Percentiles rank a stretch among this genome's conserved stretches.
Evolutionary conservation across 164 flowering plant genomes (phyloP).

Genomic region (Protea cynaroides): DNA sequence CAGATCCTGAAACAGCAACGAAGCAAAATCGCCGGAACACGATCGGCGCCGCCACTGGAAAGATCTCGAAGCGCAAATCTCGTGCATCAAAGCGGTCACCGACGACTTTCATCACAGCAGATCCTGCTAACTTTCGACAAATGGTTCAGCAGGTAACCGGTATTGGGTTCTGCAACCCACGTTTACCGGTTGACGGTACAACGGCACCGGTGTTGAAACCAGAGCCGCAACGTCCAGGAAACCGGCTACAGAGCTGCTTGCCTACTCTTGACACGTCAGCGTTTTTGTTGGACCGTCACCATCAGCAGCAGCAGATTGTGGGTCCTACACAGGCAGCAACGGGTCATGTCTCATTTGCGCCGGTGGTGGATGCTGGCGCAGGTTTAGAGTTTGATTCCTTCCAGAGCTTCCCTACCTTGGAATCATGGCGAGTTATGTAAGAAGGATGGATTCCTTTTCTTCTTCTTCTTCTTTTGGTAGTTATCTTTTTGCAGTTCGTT

Average conservation of each 20-base stretch:
- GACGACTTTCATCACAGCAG: slow-evolving; percentile 84
- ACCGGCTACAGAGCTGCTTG: slow-evolving; percentile 28
- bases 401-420: slow-evolving; percentile 71
- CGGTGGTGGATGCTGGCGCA: slow-evolving; percentile 16
- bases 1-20: slow-evolving; percentile 33
- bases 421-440: slow-evolving; percentile 73
- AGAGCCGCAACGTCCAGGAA: slow-evolving; percentile 52
- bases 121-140: slow-evolving; percentile 86
- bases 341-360: slow-evolving; percentile 10
- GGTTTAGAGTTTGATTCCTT: slow-evolving; percentile 38
- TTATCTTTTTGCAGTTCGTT: background rate
- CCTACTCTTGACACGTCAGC: slow-evolving; percentile 84
- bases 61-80: slow-evolving; percentile 65
- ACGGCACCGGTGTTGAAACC: slow-evolving; percentile 48
- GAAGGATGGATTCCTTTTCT: background rate
- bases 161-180: slow-evolving; percentile 30
- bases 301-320: slow-evolving; percentile 17
- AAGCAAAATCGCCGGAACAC: slow-evolving; percentile 13
- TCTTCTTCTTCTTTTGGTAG: background rate
- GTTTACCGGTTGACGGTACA: slow-evolving; percentile 8
- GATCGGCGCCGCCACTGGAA: slow-evolving; percentile 23
- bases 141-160: slow-evolving; percentile 99
- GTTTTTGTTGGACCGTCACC: slow-evolving; percentile 39
- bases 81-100: slow-evolving; percentile 68
- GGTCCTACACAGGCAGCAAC: slow-evolving; percentile 11